phyloP scores from a whole-genome alignment of 2,329 filamentous ascomycete species.

The Polychaeton citri region DNA sequence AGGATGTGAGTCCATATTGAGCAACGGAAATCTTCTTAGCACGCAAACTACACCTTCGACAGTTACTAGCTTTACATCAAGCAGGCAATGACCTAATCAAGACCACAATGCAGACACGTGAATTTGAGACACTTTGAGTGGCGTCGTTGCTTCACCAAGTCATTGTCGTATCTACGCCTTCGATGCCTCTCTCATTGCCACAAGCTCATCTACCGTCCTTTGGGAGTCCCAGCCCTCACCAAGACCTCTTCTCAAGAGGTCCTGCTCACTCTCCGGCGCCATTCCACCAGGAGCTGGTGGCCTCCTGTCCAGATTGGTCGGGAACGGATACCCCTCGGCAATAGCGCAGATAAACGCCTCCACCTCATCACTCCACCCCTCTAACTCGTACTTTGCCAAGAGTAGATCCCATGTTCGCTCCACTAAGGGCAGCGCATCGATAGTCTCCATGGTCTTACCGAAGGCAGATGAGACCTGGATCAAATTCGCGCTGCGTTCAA shows the following conservation, averaged over 20 bases:
- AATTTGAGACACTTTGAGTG: no score
- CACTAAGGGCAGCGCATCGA: constrained; percentile 39
- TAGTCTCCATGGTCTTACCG: constrained; percentile 50
- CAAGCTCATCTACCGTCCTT: constrained; percentile 23
- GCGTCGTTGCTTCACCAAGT: no score
- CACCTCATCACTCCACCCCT: constrained; percentile 30
- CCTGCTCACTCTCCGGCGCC: constrained; percentile 48
- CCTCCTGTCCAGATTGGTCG: constrained; percentile 46
- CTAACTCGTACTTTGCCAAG: constrained; percentile 16
- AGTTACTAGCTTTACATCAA: no score
- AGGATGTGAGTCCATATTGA: no score
- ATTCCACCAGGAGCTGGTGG: constrained; percentile 44
- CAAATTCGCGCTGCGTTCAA: constrained; percentile 47
- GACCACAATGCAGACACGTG: no score
- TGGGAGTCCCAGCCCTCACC: constrained; percentile 26
- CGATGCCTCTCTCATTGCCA: constrained; percentile 12
- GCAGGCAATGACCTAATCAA: no score
- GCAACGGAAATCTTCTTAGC: constrained; percentile 3
- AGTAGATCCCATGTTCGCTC: constrained; percentile 33
- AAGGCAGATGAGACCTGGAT: constrained; percentile 50
- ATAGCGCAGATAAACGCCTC: constrained; percentile 38
- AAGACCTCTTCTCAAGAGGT: constrained; percentile 35
- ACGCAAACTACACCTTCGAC: no score
- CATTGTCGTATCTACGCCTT: no score
- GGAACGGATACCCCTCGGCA: constrained; percentile 48